These are phyloP conservation scores for Moesziomyces sp. DNA, from an alignment of 1,284 basidiomycete genomes.

Conservation along the genomic window DNA sequence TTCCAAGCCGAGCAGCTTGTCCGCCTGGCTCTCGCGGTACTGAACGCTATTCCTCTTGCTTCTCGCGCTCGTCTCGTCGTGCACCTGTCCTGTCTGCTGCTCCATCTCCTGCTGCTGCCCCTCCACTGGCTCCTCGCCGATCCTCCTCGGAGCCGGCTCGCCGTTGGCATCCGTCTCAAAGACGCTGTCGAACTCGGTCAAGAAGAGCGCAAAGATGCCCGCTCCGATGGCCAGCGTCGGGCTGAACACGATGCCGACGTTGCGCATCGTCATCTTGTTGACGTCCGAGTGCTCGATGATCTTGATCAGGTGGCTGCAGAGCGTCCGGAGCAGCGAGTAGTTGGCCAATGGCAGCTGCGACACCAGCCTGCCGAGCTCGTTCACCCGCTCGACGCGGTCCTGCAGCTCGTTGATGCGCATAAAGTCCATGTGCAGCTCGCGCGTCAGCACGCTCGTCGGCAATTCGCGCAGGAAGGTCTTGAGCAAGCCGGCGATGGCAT, in stretches of 20 bases:
- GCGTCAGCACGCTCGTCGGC: slow-evolving; percentile 60
- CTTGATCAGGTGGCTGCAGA: slow-evolving; percentile 94
- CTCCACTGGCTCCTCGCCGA: slow-evolving; percentile 40
- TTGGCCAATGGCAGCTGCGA: slow-evolving; percentile 88
- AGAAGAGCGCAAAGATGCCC: slow-evolving; percentile 60
- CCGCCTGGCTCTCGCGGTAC: slow-evolving; percentile 44
- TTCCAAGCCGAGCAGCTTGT: slow-evolving; percentile 47
- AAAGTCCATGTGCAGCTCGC: slow-evolving; percentile 61
- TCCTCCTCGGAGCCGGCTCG: slow-evolving; percentile 42
- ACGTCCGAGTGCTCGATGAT: slow-evolving; percentile 88
- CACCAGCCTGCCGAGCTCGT: slow-evolving; percentile 85
- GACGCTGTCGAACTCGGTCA: slow-evolving; percentile 61
- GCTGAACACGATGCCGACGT: slow-evolving; percentile 90
- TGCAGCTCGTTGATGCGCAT: slow-evolving; percentile 75
- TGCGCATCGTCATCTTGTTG: slow-evolving; percentile 99
- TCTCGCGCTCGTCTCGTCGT: slow-evolving; percentile 7
- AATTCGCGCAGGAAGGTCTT: slow-evolving; percentile 64
- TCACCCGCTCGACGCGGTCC: slow-evolving; percentile 85
- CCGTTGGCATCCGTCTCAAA: slow-evolving; percentile 60
- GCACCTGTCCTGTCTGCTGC: slow-evolving; percentile 1
- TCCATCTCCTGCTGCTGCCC: slow-evolving; percentile 1
- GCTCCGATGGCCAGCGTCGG: slow-evolving; percentile 64
- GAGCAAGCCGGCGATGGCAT: slow-evolving; percentile 63
- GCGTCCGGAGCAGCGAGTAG: slow-evolving; percentile 89
- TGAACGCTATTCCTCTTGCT: slow-evolving; percentile 48